Evolutionary conservation across 2,329 filamentous ascomycete species (phyloP).

Genomic region (Penicillium sp.): DNA sequence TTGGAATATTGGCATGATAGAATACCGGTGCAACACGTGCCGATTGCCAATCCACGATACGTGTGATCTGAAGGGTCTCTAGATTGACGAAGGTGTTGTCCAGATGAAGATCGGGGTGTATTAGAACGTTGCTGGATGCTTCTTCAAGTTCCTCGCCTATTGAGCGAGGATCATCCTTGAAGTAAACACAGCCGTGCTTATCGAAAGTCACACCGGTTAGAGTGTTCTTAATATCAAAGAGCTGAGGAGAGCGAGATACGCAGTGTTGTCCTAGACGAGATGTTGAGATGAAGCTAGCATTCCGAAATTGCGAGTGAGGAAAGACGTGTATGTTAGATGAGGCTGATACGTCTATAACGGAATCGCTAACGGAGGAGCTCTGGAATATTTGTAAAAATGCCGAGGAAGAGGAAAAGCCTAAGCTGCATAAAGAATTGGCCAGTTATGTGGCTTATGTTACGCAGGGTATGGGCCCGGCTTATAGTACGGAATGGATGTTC

Average conservation of each 20-base stretch:
- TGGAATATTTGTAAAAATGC: background rate
- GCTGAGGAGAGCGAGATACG: background rate
- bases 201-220: too few species aligned
- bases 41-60: conserved; percentile 29
- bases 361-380: background rate
- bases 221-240: too few species aligned
- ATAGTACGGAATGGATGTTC: background rate
- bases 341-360: background rate
- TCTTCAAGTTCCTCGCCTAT: too few species aligned
- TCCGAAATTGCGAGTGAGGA: background rate
- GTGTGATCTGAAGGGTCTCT: conserved; percentile 21
- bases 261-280: background rate
- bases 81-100: conserved; percentile 33
- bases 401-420: background rate
- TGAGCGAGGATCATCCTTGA: too few species aligned
- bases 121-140: conserved; percentile 21
- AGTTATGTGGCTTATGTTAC: background rate
- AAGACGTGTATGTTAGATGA: background rate
- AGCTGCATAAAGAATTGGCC: background rate
- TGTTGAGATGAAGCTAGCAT: background rate
- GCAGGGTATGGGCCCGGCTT: background rate
- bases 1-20: conserved; percentile 30
- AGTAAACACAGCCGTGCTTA: too few species aligned
- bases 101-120: conserved; percentile 28
- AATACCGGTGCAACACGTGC: conserved; percentile 25